Conservation (phyloP, 2,329 filamentous ascomycete genomes). For the Aspergillus sp. region DNA sequence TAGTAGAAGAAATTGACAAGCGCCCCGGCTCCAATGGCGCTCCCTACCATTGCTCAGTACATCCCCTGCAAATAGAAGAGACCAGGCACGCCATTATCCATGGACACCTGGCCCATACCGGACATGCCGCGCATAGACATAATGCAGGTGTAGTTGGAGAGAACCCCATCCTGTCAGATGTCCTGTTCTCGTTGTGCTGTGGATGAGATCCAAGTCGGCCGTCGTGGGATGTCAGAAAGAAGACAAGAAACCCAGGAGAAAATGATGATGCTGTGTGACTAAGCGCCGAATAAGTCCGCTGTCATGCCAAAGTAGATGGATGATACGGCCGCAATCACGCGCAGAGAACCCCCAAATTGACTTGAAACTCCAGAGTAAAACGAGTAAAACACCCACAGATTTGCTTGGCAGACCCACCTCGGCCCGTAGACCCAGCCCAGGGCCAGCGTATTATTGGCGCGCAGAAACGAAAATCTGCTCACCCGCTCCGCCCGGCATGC, state of each 20-base stretch:
- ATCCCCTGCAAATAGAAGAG: slow-evolving; percentile 43
- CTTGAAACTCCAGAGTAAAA: too few relatives aligned
- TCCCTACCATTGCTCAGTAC: slow-evolving; percentile 46
- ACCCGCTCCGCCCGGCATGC: slow-evolving; percentile 1
- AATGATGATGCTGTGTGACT: too few relatives aligned
- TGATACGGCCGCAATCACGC: too few relatives aligned
- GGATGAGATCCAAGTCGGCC: too few relatives aligned
- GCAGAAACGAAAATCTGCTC: slow-evolving; percentile 1
- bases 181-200: too few relatives aligned
- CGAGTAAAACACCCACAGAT: too few relatives aligned
- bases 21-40: slow-evolving; percentile 27
- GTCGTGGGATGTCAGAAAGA: neutral
- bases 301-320: too few relatives aligned
- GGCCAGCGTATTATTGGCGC: neutral
- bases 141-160: neutral
- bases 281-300: too few relatives aligned
- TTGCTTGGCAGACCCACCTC: neutral
- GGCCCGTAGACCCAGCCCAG: neutral
- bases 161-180: too few relatives aligned
- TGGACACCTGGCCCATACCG: slow-evolving; percentile 34
- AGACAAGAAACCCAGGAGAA: neutral
- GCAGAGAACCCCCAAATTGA: too few relatives aligned
- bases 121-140: slow-evolving; percentile 21
- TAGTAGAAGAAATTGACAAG: slow-evolving; percentile 39
- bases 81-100: slow-evolving; percentile 36